A percentile compares a stretch with the other conserved stretches of the same genome.
Conservation (phyloP, 2,329 filamentous ascomycete genomes). For the Penicillium sp. region DNA sequence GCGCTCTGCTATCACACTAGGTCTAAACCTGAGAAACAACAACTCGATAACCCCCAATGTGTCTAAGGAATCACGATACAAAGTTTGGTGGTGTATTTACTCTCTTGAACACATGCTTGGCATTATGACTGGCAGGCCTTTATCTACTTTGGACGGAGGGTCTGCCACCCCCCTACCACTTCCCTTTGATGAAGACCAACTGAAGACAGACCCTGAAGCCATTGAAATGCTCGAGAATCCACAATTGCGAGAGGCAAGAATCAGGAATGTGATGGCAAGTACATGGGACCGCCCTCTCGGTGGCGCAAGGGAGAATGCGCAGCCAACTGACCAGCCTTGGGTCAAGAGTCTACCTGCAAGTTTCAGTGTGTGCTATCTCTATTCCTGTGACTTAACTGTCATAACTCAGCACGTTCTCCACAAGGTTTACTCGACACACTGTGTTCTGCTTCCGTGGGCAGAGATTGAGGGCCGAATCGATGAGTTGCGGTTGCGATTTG, state of each 20-base stretch:
- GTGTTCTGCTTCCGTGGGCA: constrained; percentile 1
- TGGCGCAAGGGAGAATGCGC: not conserved
- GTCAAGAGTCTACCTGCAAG: constrained; percentile 7
- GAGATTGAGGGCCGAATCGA: not conserved
- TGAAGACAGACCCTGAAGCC: constrained; percentile 16
- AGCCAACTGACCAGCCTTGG: not conserved
- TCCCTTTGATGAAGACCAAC: constrained; percentile 18
- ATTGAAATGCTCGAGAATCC: constrained; percentile 4
- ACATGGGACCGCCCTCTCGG: not conserved
- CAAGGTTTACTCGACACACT: constrained; percentile 31
- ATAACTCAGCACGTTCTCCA: constrained; percentile 34
- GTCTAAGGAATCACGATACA: constrained; percentile 40
- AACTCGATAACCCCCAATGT: constrained; percentile 28
- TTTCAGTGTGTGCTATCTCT: constrained; percentile 31
- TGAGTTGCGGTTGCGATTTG: constrained; percentile 1
- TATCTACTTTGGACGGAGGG: constrained; percentile 27
- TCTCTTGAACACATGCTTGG: constrained; percentile 38
- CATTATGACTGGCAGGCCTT: constrained; percentile 42
- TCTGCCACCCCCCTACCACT: constrained; percentile 17
- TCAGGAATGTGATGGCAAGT: constrained; percentile 14
- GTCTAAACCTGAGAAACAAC: constrained; percentile 40
- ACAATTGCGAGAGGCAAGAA: not conserved
- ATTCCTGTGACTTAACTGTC: constrained; percentile 32
- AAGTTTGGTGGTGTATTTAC: constrained; percentile 45
- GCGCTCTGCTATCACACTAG: constrained; percentile 39